phyloP scores from a whole-genome alignment of 345 rosid species.

The Lepidium africanum region DNA sequence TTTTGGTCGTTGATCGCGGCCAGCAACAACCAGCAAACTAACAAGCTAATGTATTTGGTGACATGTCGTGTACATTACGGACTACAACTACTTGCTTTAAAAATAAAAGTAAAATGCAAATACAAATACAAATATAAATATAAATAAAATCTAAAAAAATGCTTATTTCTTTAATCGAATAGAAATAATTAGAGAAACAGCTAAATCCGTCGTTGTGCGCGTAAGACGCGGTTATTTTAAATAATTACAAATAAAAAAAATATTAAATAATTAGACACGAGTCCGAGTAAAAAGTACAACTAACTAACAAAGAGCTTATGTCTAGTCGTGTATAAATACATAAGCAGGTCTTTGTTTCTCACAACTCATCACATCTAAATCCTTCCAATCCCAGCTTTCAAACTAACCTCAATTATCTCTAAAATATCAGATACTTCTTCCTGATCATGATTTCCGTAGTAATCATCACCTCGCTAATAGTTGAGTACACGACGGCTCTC shows the following conservation, averaged over 20 bases:
- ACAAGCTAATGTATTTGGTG: background rate
- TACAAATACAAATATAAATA: too few species aligned
- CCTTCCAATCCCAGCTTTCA: background rate
- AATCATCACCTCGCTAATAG: slow-evolving; percentile 44
- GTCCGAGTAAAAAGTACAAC: background rate
- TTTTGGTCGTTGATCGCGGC: too few species aligned
- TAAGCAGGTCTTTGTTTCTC: background rate
- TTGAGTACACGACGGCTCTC: slow-evolving; percentile 45
- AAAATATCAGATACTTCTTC: background rate
- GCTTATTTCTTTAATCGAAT: background rate
- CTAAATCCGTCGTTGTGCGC: background rate
- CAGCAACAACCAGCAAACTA: too few species aligned
- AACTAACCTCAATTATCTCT: background rate
- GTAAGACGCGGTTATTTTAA: slow-evolving; percentile 4
- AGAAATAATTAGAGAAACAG: slow-evolving; percentile 1
- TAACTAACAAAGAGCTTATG: background rate
- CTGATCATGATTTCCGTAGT: slow-evolving; percentile 42
- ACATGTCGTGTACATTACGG: too few species aligned
- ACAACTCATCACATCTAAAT: background rate
- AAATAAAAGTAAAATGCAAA: too few species aligned
- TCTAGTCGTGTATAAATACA: background rate
- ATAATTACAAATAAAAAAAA: background rate
- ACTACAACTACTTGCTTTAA: too few species aligned
- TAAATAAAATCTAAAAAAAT: too few species aligned
- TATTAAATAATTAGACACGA: background rate